Evolutionary conservation across 2,329 filamentous ascomycete species (phyloP).

Genomic region (Aspergillus terreus): DNA sequence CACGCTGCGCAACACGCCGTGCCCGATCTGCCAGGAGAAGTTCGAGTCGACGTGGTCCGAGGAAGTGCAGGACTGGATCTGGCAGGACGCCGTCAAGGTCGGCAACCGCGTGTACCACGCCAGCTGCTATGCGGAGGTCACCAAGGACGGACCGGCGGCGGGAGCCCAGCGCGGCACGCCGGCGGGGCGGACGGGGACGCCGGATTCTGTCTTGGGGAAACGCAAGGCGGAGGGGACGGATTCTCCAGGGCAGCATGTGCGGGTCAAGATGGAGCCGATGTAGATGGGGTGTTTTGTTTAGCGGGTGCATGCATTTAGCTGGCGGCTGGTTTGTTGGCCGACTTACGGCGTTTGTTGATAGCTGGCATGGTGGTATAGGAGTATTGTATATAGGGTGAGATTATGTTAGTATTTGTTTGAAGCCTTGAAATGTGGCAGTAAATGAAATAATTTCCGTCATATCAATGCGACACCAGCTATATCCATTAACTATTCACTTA

Average conservation of each 20-base stretch:
- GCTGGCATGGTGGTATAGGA: no score
- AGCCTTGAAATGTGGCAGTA: no score
- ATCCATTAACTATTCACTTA: no score
- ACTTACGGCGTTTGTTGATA: no score
- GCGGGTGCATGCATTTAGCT: constrained; percentile 15
- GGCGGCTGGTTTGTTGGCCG: constrained; percentile 12
- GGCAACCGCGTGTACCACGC: constrained; percentile 82
- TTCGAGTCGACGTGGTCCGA: constrained; percentile 92
- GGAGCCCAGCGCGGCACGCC: constrained; percentile 24
- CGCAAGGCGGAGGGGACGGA: constrained; percentile 63
- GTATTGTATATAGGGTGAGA: no score
- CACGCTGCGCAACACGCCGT: constrained; percentile 69
- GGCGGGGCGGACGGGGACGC: constrained; percentile 49
- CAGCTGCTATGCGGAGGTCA: constrained; percentile 81
- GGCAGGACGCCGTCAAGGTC: constrained; percentile 80
- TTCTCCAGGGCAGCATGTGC: constrained; percentile 33
- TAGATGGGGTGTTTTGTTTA: constrained; percentile 4
- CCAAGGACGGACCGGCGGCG: constrained; percentile 54
- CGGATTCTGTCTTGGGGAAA: constrained; percentile 67
- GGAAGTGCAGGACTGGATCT: constrained; percentile 93
- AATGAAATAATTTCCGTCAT: no score
- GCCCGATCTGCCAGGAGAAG: constrained; percentile 91
- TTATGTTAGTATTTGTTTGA: no score
- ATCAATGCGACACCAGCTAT: no score
- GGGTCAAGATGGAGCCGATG: constrained; percentile 38